Evolutionary conservation across 1,139 yeast species (phyloP), one percentile per base, ranked within the genome.

Genomic region (Candida dubliniensis): DNA sequence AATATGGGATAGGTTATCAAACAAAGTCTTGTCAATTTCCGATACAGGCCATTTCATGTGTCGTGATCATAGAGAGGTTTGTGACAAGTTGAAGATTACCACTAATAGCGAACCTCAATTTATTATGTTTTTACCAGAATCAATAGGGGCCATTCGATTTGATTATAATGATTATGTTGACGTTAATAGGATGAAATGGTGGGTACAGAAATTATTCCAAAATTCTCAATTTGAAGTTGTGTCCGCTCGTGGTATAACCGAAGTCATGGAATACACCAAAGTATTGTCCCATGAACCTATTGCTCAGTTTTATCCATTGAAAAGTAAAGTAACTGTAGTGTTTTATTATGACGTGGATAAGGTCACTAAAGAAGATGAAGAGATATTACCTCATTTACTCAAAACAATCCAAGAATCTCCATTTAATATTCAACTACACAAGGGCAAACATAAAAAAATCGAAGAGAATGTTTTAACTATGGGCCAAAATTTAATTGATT

Each of bases 21-120:
- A 79, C 52, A 75, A 69, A 38, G 58, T 84, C 6, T 53, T 66
- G 10, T 56, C 68, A 8, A 63, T 66, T 8, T 64, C 77, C n/a
- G 64, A 64, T n/a, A 63, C 79, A 0, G 84, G 77, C 8, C 88
- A 81, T 59, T 66, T 84, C 49, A 81, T 80, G 61, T 85, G 93
- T 60, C 59, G 62, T 27, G 59, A 74, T 14, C 71, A 81, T 52
- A 63, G 69, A 3, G 65, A 64, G 15, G 55, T 84, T 4, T 85
- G 93, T 58, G 55, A 63, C 31, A 65, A 73, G 41, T 58, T 85
- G 44, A 47, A 57, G 2, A 42, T 56, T 11, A 47, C 51, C 0
- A 39, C 47, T 18, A 43, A 38, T 6, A 44, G 47, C 29, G 46
- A 56, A 27, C 76, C 79, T 1, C 54, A 52, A 41, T 66, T 62